Base-by-base conservation (phyloP, 352 stramenopile species). In the Globisporangium spinosum region DNA sequence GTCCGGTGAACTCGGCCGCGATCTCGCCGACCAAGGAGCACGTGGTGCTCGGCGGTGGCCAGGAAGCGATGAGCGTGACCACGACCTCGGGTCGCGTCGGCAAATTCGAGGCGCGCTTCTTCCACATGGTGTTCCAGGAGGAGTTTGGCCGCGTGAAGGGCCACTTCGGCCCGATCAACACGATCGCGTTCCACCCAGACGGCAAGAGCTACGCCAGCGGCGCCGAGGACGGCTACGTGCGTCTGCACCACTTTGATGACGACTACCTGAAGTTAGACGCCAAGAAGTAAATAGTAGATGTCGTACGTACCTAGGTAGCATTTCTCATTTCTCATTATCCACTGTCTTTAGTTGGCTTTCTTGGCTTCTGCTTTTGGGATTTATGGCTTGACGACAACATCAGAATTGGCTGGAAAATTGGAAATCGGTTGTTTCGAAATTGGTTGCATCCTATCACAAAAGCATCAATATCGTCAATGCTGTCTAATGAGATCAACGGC, bases 101-200 rank as follows among this genome's bases (percentile, higher is more conserved):
- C 64, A 96, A 97, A 70, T 97, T 97, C 67, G 98, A 99, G 77
- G 98, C 97, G 2, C 87, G 97, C 57, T 99, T 99, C 82, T 99
- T 99, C 84, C 94, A 99, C 81, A 94, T 99, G 77, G 95, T 99
- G 12, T 99, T 98, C 76, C 95, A 98, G 77, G 95, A 99, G 70
- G 97, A 99, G 78, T 99, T 99, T 78, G 98, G 94, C 6, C 90
- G 90, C 64, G 97, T 99, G 43, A 99, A 99, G 84, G 98, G 98
- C 64, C 98, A 99, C 78, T 99, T 99, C 79, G 98, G 98, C 58
- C 97, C 98, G 32, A 99, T 99, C 75, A 99, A 99, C 88, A 98
- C 97, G 55, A 94, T 99, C 57, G 94, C 93, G 61, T 98, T 99
- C 77, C 98, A 98, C 78, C 98, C 98, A 6, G 97, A 99, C 76